Base-by-base conservation (phyloP, 306 rosid species). In the Sechiopsis laciniata region DNA sequence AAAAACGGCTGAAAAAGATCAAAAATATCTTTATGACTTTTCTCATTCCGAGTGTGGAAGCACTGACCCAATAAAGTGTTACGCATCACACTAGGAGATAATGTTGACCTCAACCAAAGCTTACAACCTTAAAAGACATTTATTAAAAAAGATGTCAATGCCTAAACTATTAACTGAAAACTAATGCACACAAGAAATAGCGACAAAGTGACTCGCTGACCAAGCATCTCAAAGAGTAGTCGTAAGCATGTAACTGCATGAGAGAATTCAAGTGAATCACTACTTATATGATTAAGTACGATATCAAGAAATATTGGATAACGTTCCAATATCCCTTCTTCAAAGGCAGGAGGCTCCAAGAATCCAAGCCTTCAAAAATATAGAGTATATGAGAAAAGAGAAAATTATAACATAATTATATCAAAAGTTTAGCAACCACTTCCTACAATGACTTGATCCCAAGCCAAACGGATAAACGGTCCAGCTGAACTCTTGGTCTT, bases 31-130 rank as follows among this genome's bases (percentile, higher is more conserved):
- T 86, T 94, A 70, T 94, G 98, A 86, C 82, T 89, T 87, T 94
- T 94, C 87, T 94, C 98, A 68, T 84, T 88, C 78, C 87, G 87
- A 80, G 89, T 82, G 85, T 90, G 98, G 80, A 94, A 94, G 85
- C 97, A 94, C 83, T 94, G 98, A 54, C 97, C 97, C 87, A 94
- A 82, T 74, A 94, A 82, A 78, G 98, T 94, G 84, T 94, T 91
- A 79, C 90, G 84, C 95, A 94, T 94, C 83, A 83, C 97, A 82
- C 92, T 86, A 32, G 98, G 95, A 78, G 96, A 89, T 80, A 90
- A 72, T 51, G 97, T 85, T 74, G 96, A 94, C 79, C 98, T 90
- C 87, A 94, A 79, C 98, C 98, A 94, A 85, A 94, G 94, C 81
- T 94, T 89, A 80, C 96, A 94, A 75, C 98, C 98, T 93, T 63